Evolutionary conservation across 2,329 filamentous ascomycete genomes (phyloP), one percentile per base, ranked within the genome.

Genomic region (Microdochium bolleyi): DNA sequence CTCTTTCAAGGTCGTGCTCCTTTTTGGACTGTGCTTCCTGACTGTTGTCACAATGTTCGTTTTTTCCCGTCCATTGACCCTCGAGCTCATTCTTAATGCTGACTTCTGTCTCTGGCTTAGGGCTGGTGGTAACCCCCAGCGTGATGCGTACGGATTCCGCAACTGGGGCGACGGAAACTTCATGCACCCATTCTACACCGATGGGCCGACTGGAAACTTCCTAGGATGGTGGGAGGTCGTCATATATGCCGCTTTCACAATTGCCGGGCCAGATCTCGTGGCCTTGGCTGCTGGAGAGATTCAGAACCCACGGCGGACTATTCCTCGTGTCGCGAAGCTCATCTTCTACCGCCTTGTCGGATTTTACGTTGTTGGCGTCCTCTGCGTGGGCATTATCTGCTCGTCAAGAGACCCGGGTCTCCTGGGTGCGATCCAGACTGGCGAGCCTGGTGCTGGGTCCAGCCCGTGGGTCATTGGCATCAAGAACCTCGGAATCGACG

Each of bases 291-390:
- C 60, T 16, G 60, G 60, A 24, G 79, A 83, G 63, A 73, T 79
- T 3, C 72, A 80, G 55, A 79, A 81, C 56, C 79, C 80, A 1
- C 73, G 80, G n/a, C 64, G 65, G 3, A 73, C 77, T 24, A 75
- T 86, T 63, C 82, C 82, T 0, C 75, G 72, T 51, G 82, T 82
- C 0, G 84, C 75, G 66, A 84, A 83, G 52, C 77, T 77, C 8
- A 80, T 84, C 9, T 84, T 85, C 66, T 84, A 82, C 62, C 78
- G 83, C 44, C 69, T 86, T 22, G 82, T 79, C 1, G 66, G 73
- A 0, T 85, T 85, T 66, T 85, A 84, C 67, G 73, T 84, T 21
- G 72, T 85, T 4, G 82, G 82, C 7, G 78, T 78, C 11, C 70
- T 87, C 2, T 74, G 71, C 38, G 75, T 84, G 19, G 80, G 80